Evolutionary conservation across 768 basidiomycete species (phyloP).

Genomic region (Boletus speciosus): DNA sequence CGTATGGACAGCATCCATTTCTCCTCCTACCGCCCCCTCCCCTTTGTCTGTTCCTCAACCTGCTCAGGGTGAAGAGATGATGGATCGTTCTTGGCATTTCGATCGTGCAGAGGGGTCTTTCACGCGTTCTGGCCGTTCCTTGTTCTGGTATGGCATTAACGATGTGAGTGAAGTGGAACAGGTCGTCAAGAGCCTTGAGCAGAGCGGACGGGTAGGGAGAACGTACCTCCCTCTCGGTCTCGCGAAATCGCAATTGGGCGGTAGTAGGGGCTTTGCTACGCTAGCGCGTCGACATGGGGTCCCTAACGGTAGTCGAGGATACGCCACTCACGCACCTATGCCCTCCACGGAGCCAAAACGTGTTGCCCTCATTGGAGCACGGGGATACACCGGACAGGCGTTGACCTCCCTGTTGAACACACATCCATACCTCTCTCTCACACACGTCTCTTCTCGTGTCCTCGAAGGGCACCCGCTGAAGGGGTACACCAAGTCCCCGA

Average conservation of each 20-base stretch:
- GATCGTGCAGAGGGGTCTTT: slow-evolving; percentile 98
- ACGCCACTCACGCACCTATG: slow-evolving; percentile 58
- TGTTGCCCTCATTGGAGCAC: slow-evolving; percentile 92
- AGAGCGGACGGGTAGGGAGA: slow-evolving; percentile 79
- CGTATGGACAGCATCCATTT: slow-evolving; percentile 94
- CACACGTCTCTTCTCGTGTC: slow-evolving; percentile 96
- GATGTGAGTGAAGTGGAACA: slow-evolving; percentile 90
- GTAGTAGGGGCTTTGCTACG: slow-evolving; percentile 21
- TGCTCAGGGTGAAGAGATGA: slow-evolving; percentile 68
- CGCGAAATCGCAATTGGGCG: slow-evolving; percentile 17
- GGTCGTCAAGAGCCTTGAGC: slow-evolving; percentile 71
- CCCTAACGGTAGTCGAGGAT: slow-evolving; percentile 63
- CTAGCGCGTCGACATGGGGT: slow-evolving; percentile 27
- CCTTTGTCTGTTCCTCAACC: slow-evolving; percentile 2
- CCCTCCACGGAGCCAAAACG: slow-evolving; percentile 70
- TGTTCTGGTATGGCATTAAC: slow-evolving; percentile 98
- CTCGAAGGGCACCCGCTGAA: slow-evolving; percentile 78
- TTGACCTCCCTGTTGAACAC: slow-evolving; percentile 78
- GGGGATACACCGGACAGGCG: slow-evolving; percentile 94
- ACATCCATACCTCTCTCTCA: slow-evolving; percentile 87
- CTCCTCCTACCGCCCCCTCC: slow-evolving; percentile 11
- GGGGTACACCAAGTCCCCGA: slow-evolving; percentile 71
- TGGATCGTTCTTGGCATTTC: slow-evolving; percentile 95
- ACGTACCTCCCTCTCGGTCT: slow-evolving; percentile 68
- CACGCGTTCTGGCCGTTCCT: slow-evolving; percentile 85